Percentiles rank a stretch among this genome's conserved stretches.
Evolutionary conservation across 176 grass and related monocot species (phyloP).

Genomic region (Triticum aestivum): DNA sequence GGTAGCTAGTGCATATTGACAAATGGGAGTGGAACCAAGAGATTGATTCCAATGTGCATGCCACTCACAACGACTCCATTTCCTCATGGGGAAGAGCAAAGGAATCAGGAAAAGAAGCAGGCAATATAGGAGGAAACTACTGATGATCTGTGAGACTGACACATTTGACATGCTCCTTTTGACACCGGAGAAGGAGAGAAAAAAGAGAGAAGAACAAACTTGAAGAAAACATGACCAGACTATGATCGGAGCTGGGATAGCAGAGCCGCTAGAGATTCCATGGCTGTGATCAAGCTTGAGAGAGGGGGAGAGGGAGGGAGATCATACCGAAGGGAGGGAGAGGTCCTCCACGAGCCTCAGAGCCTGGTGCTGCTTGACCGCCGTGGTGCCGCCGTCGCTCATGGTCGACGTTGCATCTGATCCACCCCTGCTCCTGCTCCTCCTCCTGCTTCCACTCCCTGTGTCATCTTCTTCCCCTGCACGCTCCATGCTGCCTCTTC

Average conservation of each 20-base stretch:
- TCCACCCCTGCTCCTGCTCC: background rate
- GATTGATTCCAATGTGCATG: background rate
- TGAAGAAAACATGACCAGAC: background rate
- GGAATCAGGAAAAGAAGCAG: background rate
- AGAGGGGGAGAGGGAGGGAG: conserved; percentile 28
- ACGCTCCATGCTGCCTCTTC: conserved; percentile 25
- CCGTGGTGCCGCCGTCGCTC: conserved; percentile 23
- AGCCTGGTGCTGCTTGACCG: conserved; percentile 54
- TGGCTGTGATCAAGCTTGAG: background rate
- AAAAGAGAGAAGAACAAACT: background rate
- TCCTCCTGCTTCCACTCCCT: conserved; percentile 18
- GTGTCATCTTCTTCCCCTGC: conserved; percentile 34
- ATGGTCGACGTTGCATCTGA: conserved; percentile 31
- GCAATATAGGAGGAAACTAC: background rate
- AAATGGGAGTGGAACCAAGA: background rate
- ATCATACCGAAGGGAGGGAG: conserved; percentile 70
- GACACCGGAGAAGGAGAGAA: too few species aligned
- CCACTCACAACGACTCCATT: background rate
- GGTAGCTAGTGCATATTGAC: background rate
- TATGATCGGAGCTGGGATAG: background rate
- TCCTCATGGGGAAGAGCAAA: background rate
- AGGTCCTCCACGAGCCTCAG: conserved; percentile 77
- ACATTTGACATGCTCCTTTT: background rate
- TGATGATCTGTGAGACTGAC: background rate
- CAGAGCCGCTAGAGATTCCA: background rate